phyloP scores from a whole-genome alignment of 768 basidiomycete genomes.

The Trametes maxima region DNA sequence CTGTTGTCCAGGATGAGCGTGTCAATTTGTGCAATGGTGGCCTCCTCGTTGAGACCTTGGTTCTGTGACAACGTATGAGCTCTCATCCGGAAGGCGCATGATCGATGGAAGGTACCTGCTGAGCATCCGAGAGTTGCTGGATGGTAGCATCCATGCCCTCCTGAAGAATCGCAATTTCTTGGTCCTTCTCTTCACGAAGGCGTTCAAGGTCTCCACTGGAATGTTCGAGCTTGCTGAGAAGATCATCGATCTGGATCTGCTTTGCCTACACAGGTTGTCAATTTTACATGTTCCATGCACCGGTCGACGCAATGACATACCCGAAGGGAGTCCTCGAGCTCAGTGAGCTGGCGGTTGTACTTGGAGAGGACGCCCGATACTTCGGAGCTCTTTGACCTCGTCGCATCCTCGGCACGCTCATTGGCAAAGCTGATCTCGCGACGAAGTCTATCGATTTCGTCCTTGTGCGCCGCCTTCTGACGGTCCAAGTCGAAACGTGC shows the following conservation, averaged over 20 bases:
- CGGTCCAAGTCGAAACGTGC: slow-evolving; percentile 95
- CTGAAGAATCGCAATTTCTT: slow-evolving; percentile 93
- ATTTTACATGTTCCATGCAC: not conserved
- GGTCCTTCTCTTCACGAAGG: slow-evolving; percentile 92
- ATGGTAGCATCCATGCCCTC: slow-evolving; percentile 95
- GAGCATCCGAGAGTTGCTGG: slow-evolving; percentile 81
- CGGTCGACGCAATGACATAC: slow-evolving; percentile 46
- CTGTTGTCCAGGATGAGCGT: slow-evolving; percentile 94
- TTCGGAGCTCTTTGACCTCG: slow-evolving; percentile 90
- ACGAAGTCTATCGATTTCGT: slow-evolving; percentile 89
- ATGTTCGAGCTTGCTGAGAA: slow-evolving; percentile 78
- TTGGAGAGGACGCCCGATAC: slow-evolving; percentile 85
- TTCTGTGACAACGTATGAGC: not conserved
- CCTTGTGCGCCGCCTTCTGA: slow-evolving; percentile 91
- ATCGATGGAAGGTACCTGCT: slow-evolving; percentile 56
- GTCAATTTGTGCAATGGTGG: slow-evolving; percentile 96
- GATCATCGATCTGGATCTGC: slow-evolving; percentile 95
- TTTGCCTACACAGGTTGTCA: slow-evolving; percentile 62
- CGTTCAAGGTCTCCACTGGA: slow-evolving; percentile 77
- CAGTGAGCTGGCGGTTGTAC: slow-evolving; percentile 94
- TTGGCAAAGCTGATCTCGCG: slow-evolving; percentile 94
- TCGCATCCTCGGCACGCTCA: slow-evolving; percentile 95
- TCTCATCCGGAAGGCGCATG: not conserved
- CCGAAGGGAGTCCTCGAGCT: slow-evolving; percentile 93
- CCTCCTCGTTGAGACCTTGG: slow-evolving; percentile 60